phyloP scores from a whole-genome alignment of 2,329 filamentous ascomycete species.

The Acephala macrosclerotiorum region DNA sequence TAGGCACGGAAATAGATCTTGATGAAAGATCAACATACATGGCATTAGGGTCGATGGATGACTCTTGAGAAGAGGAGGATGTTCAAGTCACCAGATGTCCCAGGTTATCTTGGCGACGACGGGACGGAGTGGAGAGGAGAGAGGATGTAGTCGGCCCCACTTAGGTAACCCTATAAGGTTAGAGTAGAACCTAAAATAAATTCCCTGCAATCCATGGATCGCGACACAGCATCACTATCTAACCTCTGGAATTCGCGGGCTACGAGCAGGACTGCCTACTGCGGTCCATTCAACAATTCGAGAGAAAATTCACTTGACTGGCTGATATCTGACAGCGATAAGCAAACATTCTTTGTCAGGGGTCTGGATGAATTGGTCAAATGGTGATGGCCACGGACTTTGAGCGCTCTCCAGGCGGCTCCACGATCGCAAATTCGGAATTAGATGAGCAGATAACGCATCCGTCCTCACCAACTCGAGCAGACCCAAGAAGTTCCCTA shows the following conservation, averaged over 20 bases:
- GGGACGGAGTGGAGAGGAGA: neutral
- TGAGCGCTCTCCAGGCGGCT: slow-evolving; percentile 33
- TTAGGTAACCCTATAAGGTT: neutral
- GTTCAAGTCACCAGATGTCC: neutral
- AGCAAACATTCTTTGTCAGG: neutral
- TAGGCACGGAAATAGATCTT: neutral
- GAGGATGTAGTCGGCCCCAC: neutral
- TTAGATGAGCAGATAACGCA: slow-evolving; percentile 40
- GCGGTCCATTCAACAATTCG: neutral
- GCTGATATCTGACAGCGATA: neutral
- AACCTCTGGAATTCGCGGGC: neutral
- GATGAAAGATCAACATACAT: neutral
- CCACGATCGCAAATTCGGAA: slow-evolving; percentile 43
- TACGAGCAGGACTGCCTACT: neutral
- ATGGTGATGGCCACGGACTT: slow-evolving; percentile 10
- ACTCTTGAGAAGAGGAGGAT: neutral
- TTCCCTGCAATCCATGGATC: neutral
- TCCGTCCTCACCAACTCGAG: slow-evolving; percentile 39
- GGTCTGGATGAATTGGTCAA: neutral
- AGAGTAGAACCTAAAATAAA: neutral
- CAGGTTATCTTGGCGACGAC: neutral
- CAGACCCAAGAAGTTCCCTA: slow-evolving; percentile 40
- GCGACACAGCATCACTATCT: neutral
- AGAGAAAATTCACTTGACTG: neutral
- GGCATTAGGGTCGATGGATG: neutral